phyloP scores from a whole-genome alignment of 2,329 filamentous ascomycete genomes.

The Cladosporium sphaerospermum region DNA sequence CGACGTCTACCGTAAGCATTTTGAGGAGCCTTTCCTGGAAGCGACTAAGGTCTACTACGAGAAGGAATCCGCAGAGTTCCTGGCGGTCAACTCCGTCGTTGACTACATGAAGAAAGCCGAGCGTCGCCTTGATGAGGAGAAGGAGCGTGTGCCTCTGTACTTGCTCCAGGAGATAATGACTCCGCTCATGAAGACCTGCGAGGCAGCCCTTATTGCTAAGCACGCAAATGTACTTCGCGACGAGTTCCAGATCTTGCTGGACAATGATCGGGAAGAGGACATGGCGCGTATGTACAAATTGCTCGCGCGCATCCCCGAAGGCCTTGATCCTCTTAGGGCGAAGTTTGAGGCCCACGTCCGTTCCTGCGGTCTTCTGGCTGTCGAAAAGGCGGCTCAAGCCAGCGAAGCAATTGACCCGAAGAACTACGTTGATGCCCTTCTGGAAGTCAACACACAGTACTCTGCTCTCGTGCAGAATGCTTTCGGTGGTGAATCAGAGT shows the following conservation, averaged over 20 bases:
- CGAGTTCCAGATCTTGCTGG: constrained; percentile 88
- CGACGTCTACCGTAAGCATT: constrained; percentile 87
- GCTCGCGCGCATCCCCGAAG: constrained; percentile 80
- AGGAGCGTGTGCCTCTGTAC: constrained; percentile 86
- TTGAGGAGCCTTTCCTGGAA: constrained; percentile 84
- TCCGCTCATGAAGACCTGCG: constrained; percentile 78
- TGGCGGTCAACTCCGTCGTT: constrained; percentile 93
- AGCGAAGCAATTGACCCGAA: constrained; percentile 91
- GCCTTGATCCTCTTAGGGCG: constrained; percentile 77
- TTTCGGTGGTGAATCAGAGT: constrained; percentile 93
- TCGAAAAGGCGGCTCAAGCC: constrained; percentile 83
- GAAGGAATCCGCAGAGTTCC: constrained; percentile 86
- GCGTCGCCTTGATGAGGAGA: constrained; percentile 79
- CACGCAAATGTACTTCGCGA: constrained; percentile 83
- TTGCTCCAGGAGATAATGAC: constrained; percentile 83
- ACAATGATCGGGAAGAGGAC: constrained; percentile 91
- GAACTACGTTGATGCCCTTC: constrained; percentile 88
- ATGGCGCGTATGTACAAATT: constrained; percentile 95
- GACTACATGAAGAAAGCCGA: constrained; percentile 99
- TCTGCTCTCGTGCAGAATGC: constrained; percentile 84
- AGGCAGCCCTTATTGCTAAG: constrained; percentile 81
- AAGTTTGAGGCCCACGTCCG: constrained; percentile 90
- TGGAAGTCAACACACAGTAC: constrained; percentile 93
- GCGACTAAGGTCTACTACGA: constrained; percentile 84
- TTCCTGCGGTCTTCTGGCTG: constrained; percentile 78